Evolutionary conservation across 352 stramenopile genomes (phyloP).

Genomic region (Blastocystis sp.): DNA sequence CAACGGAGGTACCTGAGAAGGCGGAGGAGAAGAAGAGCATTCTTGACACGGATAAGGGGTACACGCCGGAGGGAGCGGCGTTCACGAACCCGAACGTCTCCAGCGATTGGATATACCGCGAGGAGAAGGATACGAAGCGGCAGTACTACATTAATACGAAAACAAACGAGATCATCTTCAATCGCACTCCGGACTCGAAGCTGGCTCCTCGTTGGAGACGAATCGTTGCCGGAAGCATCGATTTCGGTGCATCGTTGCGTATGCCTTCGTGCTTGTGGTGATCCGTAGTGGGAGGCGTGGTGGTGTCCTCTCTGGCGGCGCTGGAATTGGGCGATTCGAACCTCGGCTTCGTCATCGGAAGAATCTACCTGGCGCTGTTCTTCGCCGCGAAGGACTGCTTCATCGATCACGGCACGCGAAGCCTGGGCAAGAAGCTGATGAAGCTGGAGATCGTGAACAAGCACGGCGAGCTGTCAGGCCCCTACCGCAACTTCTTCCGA

Average conservation of each 20-base stretch:
- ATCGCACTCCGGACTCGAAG: conserved; percentile 21
- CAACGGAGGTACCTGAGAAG: not conserved
- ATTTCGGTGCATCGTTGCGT: conserved; percentile 13
- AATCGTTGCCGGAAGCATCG: conserved; percentile 26
- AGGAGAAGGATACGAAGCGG: conserved; percentile 31
- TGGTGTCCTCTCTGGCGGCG: conserved; percentile 7
- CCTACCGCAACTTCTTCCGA: conserved; percentile 48
- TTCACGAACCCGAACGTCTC: conserved; percentile 47
- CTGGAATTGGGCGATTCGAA: conserved; percentile 51
- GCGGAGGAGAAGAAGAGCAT: not conserved
- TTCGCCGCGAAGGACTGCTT: conserved; percentile 49
- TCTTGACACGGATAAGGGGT: conserved; percentile 13
- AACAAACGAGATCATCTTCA: conserved; percentile 35
- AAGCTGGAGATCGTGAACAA: conserved; percentile 63
- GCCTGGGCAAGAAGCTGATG: conserved; percentile 59
- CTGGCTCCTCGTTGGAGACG: conserved; percentile 20
- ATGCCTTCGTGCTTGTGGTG: not conserved
- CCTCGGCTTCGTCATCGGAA: conserved; percentile 10
- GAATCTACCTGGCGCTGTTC: conserved; percentile 27
- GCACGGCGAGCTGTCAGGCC: conserved; percentile 40
- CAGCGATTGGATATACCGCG: conserved; percentile 39
- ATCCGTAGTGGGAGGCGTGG: conserved; percentile 31
- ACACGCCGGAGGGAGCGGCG: conserved; percentile 37
- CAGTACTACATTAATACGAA: conserved; percentile 49
- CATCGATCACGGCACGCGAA: conserved; percentile 24